Percentiles rank a stretch among this genome's conserved stretches.
Conservation (phyloP, 305 asterid genomes). For the Striga hermonthica region DNA sequence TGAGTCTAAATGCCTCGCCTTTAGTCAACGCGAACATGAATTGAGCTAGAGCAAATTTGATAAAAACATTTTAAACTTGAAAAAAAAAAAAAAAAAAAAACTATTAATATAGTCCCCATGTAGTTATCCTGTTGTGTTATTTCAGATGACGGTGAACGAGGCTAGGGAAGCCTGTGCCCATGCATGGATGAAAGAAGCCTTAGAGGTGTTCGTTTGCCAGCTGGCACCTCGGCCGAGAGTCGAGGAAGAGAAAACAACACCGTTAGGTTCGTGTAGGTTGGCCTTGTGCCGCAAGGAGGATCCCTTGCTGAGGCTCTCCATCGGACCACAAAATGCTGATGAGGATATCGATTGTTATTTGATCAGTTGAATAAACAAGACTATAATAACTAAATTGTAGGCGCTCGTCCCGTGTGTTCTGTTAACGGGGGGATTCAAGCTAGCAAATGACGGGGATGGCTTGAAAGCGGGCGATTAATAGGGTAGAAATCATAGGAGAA, state of each 20-base stretch:
- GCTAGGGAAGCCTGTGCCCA: slow-evolving; percentile 66
- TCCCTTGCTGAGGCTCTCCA: slow-evolving; percentile 32
- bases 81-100: no score
- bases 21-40: no score
- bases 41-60: no score
- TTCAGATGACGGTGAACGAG: slow-evolving; percentile 66
- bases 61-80: no score
- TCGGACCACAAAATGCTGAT: slow-evolving; percentile 42
- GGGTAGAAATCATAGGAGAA: background rate
- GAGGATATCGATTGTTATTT: slow-evolving; percentile 40
- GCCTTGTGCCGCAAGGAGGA: slow-evolving; percentile 42
- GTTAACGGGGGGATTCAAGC: slow-evolving; percentile 13
- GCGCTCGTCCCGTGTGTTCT: background rate
- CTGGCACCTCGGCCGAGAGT: slow-evolving; percentile 21
- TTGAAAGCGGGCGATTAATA: slow-evolving; percentile 32
- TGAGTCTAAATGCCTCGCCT: no score
- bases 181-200: slow-evolving; percentile 85
- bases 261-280: slow-evolving; percentile 32
- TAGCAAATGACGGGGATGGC: slow-evolving; percentile 25
- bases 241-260: slow-evolving; percentile 25
- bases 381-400: background rate
- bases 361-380: slow-evolving; percentile 32
- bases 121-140: no score
- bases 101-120: background rate
- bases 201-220: slow-evolving; percentile 41